These are phyloP conservation scores for Micractinium sp. DNA, from an alignment of 139 green algal genomes.

Conservation along the genomic window DNA sequence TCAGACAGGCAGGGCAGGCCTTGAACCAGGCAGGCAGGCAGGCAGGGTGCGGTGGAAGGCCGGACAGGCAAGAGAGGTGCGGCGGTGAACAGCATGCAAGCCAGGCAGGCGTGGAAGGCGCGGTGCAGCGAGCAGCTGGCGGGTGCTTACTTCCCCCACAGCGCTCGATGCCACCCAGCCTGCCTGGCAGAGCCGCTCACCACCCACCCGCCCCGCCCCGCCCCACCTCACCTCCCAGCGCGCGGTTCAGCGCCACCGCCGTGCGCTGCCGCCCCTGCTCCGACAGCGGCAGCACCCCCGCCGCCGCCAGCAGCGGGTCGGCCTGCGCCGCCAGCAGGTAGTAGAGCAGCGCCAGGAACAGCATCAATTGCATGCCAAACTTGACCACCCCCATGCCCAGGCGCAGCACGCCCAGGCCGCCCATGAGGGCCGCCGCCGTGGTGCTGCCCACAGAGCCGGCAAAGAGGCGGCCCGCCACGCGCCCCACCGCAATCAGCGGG, in stretches of 20 bases:
- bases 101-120: too few species aligned
- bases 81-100: too few species aligned
- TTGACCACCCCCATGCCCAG: conserved; percentile 60
- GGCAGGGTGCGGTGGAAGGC: too few species aligned
- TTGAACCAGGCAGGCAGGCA: too few species aligned
- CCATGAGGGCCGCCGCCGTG: conserved; percentile 64
- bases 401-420: conserved; percentile 57
- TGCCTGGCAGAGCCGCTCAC: too few species aligned
- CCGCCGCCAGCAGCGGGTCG: conserved; percentile 58
- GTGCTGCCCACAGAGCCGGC: conserved; percentile 52
- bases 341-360: conserved; percentile 67
- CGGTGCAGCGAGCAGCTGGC: background rate
- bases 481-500: conserved; percentile 54
- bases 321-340: conserved; percentile 57
- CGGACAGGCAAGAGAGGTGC: background rate
- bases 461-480: conserved; percentile 36
- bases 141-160: background rate
- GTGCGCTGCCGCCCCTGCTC: conserved; percentile 43
- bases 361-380: conserved; percentile 48
- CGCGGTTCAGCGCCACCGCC: conserved; percentile 42
- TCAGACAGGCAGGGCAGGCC: background rate
- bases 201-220: background rate
- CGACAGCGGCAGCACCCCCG: conserved; percentile 62
- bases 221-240: conserved; percentile 36
- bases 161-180: too few species aligned